Percentiles rank a stretch among this genome's conserved stretches.
Evolutionary conservation across 176 grass and related monocot genomes (phyloP).

Genomic region (Triticum urartu): DNA sequence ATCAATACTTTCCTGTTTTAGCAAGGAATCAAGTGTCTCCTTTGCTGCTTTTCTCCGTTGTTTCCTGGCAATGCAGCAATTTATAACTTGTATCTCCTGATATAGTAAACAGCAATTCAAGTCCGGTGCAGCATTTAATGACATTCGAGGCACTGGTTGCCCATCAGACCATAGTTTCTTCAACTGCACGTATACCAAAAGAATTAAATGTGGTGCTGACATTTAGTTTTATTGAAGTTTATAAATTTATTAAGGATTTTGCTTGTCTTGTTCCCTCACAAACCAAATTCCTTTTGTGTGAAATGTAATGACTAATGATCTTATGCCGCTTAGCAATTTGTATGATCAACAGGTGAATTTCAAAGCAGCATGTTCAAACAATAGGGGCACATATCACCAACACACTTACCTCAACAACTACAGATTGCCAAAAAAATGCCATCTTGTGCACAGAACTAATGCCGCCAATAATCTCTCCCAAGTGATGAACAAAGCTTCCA

Average conservation of each 20-base stretch:
- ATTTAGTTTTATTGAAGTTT: conserved; percentile 11
- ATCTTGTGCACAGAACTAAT: conserved; percentile 87
- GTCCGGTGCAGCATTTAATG: conserved; percentile 69
- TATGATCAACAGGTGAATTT: neutral
- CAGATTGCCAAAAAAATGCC: conserved; percentile 72
- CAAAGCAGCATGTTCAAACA: conserved; percentile 2
- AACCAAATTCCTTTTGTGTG: conserved; percentile 23
- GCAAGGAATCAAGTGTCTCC: conserved; percentile 58
- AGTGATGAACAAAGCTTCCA: conserved; percentile 81
- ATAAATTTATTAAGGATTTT: neutral
- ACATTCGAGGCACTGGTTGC: conserved; percentile 74
- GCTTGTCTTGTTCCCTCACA: conserved; percentile 9
- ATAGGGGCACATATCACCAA: conserved; percentile 9
- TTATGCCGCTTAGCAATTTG: conserved; percentile 17
- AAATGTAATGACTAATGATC: neutral
- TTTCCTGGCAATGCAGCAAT: conserved; percentile 97
- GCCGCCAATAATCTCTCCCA: conserved; percentile 64
- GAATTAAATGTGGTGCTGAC: conserved; percentile 18
- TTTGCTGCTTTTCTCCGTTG: conserved; percentile 59
- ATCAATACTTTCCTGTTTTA: conserved; percentile 40
- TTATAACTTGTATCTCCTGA: conserved; percentile 98
- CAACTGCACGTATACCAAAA: conserved; percentile 64
- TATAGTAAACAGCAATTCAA: conserved; percentile 94
- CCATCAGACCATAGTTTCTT: conserved; percentile 86
- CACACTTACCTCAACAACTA: conserved; percentile 63